These are phyloP conservation scores for Nannochloris sp. DNA, from an alignment of 139 green algal genomes.

Conservation along the genomic window DNA sequence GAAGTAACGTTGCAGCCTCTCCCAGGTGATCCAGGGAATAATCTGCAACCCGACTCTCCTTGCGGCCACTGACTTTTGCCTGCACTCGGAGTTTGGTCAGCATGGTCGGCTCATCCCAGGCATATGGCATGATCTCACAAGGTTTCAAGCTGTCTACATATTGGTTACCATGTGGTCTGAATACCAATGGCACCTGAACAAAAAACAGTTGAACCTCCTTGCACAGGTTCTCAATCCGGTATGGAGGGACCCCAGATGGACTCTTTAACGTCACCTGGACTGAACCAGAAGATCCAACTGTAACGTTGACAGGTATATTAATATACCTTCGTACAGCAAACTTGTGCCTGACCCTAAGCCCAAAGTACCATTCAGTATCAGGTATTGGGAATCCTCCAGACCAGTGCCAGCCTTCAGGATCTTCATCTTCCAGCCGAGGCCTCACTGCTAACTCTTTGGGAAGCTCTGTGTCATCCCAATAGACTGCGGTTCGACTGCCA, in stretches of 20 bases:
- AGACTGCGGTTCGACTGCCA: slow-evolving; percentile 31
- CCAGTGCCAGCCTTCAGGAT: slow-evolving; percentile 35
- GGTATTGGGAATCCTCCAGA: slow-evolving; percentile 59
- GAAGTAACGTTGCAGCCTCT: slow-evolving; percentile 14
- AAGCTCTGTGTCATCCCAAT: slow-evolving; percentile 62
- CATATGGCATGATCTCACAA: slow-evolving; percentile 55
- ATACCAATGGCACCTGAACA: slow-evolving; percentile 34
- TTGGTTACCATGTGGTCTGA: neutral
- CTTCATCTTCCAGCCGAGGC: slow-evolving; percentile 22
- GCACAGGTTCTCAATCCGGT: slow-evolving; percentile 70
- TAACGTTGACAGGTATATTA: slow-evolving; percentile 80
- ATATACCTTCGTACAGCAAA: slow-evolving; percentile 27
- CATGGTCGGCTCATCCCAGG: slow-evolving; percentile 73
- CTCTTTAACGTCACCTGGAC: slow-evolving; percentile 53
- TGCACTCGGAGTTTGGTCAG: slow-evolving; percentile 36
- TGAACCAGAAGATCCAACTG: slow-evolving; percentile 51
- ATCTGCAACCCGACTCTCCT: slow-evolving; percentile 7
- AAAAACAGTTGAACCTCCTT: slow-evolving; percentile 58
- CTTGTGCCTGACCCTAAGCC: slow-evolving; percentile 48
- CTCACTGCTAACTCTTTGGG: slow-evolving; percentile 52
- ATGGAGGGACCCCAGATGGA: slow-evolving; percentile 41
- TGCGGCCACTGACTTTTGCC: slow-evolving; percentile 12
- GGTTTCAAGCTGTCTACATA: slow-evolving; percentile 27
- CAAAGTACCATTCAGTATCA: slow-evolving; percentile 63
- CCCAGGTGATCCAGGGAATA: slow-evolving; percentile 42